These are phyloP conservation scores for Euphorbia schlechtendalii DNA, from an alignment of 441 rosid genomes.

Conservation along the genomic window DNA sequence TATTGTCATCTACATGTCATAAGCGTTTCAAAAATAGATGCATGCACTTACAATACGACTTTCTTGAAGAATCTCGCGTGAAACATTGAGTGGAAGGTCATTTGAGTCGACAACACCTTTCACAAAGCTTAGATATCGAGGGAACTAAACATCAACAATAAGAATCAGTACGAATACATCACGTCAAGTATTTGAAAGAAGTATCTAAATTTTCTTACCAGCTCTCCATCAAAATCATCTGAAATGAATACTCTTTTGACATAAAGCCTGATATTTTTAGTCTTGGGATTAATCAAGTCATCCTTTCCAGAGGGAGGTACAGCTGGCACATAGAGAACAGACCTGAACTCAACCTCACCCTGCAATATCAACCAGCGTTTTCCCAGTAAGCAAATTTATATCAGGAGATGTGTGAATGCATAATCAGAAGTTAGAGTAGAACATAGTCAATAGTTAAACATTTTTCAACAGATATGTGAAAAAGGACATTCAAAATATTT, in stretches of 20 bases:
- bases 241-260: slow-evolving; percentile 95
- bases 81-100: slow-evolving; percentile 93
- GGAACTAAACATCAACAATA: slow-evolving; percentile 48
- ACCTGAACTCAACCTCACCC: slow-evolving; percentile 98
- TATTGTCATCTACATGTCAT: slow-evolving; percentile 1
- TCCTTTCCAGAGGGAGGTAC: slow-evolving; percentile 69
- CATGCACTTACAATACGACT: slow-evolving; percentile 65
- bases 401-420: background rate
- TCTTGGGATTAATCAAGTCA: slow-evolving; percentile 79
- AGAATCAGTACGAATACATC: slow-evolving; percentile 14
- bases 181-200: slow-evolving; percentile 1
- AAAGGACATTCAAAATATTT: background rate
- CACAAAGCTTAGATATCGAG: slow-evolving; percentile 82
- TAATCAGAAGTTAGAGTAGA: background rate
- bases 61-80: slow-evolving; percentile 98
- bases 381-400: background rate
- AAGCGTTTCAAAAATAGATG: background rate
- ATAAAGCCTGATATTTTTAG: slow-evolving; percentile 89
- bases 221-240: slow-evolving; percentile 94
- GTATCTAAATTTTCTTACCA: slow-evolving; percentile 44
- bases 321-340: slow-evolving; percentile 84
- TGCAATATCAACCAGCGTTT: slow-evolving; percentile 24
- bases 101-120: slow-evolving; percentile 98
- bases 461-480: background rate
- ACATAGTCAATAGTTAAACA: background rate